Evolutionary conservation across 1,284 basidiomycete species (phyloP).

Genomic region (Coriolopsis trogii): DNA sequence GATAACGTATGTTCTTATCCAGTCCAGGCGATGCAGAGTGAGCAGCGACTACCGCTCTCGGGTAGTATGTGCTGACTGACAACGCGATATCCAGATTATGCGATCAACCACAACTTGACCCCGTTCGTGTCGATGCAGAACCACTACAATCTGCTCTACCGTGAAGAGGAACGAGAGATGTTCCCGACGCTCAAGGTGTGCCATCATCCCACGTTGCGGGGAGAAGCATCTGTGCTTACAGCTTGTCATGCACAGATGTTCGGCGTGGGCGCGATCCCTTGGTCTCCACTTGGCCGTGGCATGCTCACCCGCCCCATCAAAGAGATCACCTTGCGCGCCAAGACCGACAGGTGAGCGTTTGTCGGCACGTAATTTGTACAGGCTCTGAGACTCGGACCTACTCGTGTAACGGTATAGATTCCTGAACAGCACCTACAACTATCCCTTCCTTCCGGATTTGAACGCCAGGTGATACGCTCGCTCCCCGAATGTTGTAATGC

Average conservation of each 20-base stretch:
- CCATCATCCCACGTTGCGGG: not conserved
- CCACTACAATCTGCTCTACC: constrained; percentile 45
- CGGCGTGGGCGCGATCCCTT: constrained; percentile 44
- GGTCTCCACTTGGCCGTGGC: constrained; percentile 44
- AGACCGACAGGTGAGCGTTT: constrained; percentile 23
- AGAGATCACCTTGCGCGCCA: constrained; percentile 27
- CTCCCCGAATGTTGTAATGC: not conserved
- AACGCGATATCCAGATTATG: constrained; percentile 29
- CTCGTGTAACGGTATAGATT: constrained; percentile 8
- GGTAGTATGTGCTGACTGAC: not conserved
- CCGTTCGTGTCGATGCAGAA: constrained; percentile 60
- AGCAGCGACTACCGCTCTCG: not conserved
- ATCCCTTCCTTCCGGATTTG: not conserved
- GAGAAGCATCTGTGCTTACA: not conserved
- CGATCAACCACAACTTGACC: constrained; percentile 44
- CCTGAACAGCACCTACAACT: constrained; percentile 4
- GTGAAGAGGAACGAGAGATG: constrained; percentile 57
- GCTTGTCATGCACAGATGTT: constrained; percentile 20
- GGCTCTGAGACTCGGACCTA: constrained; percentile 43
- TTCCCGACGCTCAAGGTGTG: constrained; percentile 41
- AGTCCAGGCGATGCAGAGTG: constrained; percentile 55
- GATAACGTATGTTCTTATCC: not conserved
- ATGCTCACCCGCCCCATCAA: constrained; percentile 36
- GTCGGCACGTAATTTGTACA: constrained; percentile 34
- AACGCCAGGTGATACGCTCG: not conserved